A percentile compares a stretch with the other conserved stretches of the same genome.
Conservation (phyloP, 2,329 filamentous ascomycete genomes). For the Ophiostoma sp. region DNA sequence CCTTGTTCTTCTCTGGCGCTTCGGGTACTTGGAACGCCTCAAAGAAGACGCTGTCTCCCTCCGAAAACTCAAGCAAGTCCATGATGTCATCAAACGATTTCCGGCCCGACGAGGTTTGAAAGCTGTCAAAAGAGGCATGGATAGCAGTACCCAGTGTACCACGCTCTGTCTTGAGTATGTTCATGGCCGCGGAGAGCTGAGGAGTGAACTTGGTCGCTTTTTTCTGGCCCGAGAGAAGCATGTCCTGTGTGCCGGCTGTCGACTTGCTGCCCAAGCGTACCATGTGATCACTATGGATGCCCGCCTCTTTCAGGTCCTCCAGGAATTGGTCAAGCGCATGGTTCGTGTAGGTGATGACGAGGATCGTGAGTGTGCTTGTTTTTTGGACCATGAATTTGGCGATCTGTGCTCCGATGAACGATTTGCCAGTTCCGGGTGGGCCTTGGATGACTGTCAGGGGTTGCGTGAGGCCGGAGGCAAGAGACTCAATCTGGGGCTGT, state of each 20-base stretch:
- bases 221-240: slow-evolving; percentile 44
- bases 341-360: slow-evolving; percentile 65
- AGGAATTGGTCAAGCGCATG: slow-evolving; percentile 63
- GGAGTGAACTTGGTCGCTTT: slow-evolving; percentile 33
- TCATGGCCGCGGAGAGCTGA: slow-evolving; percentile 36
- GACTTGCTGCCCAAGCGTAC: slow-evolving; percentile 60
- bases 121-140: neutral
- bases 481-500: slow-evolving; percentile 50
- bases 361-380: slow-evolving; percentile 48
- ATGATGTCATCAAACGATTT: neutral
- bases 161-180: slow-evolving; percentile 38
- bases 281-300: slow-evolving; percentile 47
- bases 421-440: slow-evolving; percentile 63
- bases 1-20: slow-evolving; percentile 33
- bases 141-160: slow-evolving; percentile 26
- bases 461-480: slow-evolving; percentile 33
- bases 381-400: slow-evolving; percentile 45
- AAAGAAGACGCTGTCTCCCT: slow-evolving; percentile 47
- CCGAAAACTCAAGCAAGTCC: slow-evolving; percentile 48
- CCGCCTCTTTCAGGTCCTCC: slow-evolving; percentile 57
- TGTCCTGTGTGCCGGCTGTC: slow-evolving; percentile 42
- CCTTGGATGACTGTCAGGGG: slow-evolving; percentile 19
- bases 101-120: neutral
- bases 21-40: slow-evolving; percentile 52
- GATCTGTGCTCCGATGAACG: slow-evolving; percentile 62